A percentile compares a stretch with the other conserved stretches of the same genome.
These are phyloP conservation scores for Hymenoscyphus infarciens DNA, from an alignment of 2,329 filamentous ascomycete species.

Conservation along the genomic window DNA sequence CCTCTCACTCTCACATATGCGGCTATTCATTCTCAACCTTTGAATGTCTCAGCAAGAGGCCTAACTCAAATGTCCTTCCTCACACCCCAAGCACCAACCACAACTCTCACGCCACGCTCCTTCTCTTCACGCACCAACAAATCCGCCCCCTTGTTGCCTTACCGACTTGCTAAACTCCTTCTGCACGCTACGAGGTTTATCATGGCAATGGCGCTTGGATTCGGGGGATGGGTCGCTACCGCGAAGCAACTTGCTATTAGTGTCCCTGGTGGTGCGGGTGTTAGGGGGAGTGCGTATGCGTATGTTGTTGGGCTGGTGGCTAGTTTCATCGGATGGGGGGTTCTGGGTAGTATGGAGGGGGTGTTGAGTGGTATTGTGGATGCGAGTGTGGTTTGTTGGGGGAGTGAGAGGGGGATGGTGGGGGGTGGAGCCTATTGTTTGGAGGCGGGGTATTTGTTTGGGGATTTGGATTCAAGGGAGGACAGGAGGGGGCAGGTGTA, in stretches of 20 bases:
- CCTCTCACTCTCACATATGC: slow-evolving; percentile 89
- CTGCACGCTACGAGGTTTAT: slow-evolving; percentile 88
- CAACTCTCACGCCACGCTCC: slow-evolving; percentile 59
- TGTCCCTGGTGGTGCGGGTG: slow-evolving; percentile 46
- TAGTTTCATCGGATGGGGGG: slow-evolving; percentile 90
- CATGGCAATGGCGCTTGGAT: slow-evolving; percentile 85
- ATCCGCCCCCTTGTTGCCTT: slow-evolving; percentile 66
- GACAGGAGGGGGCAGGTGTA: neutral
- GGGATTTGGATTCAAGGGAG: slow-evolving; percentile 47
- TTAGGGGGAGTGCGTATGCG: slow-evolving; percentile 83
- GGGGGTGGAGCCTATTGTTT: slow-evolving; percentile 78
- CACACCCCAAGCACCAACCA: slow-evolving; percentile 67
- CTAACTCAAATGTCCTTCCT: slow-evolving; percentile 81
- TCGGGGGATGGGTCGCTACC: slow-evolving; percentile 94
- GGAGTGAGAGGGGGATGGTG: slow-evolving; percentile 73
- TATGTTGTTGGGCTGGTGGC: slow-evolving; percentile 92
- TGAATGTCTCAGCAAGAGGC: slow-evolving; percentile 73
- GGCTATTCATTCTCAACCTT: slow-evolving; percentile 84
- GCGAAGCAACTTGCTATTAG: slow-evolving; percentile 70
- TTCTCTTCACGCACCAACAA: slow-evolving; percentile 43
- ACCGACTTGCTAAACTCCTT: slow-evolving; percentile 85
- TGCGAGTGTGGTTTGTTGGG: slow-evolving; percentile 89
- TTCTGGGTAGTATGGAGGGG: slow-evolving; percentile 86
- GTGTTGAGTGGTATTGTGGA: slow-evolving; percentile 84
- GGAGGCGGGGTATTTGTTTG: slow-evolving; percentile 86